phyloP scores from a whole-genome alignment of 495 filamentous ascomycete genomes.

The Trichoderma gamsii region DNA sequence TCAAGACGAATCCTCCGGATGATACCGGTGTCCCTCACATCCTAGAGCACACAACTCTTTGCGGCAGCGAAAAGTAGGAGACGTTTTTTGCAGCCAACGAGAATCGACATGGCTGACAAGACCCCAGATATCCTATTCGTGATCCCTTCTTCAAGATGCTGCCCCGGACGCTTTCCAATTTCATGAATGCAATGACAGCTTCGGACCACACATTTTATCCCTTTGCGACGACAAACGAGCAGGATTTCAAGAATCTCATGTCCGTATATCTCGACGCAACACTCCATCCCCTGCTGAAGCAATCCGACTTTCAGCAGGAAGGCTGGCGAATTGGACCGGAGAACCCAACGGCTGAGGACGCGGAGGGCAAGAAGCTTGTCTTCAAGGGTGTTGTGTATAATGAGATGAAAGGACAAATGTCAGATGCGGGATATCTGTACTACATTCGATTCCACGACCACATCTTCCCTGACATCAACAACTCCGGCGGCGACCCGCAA shows the following conservation, averaged over 20 bases:
- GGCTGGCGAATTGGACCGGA: slow-evolving; percentile 94
- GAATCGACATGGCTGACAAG: slow-evolving; percentile 24
- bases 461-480: slow-evolving; percentile 87
- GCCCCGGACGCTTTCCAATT: slow-evolving; percentile 91
- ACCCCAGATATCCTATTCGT: slow-evolving; percentile 78
- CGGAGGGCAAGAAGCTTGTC: slow-evolving; percentile 57
- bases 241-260: slow-evolving; percentile 92
- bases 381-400: slow-evolving; percentile 99
- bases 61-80: slow-evolving; percentile 86
- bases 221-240: slow-evolving; percentile 93
- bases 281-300: slow-evolving; percentile 76
- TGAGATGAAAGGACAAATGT: slow-evolving; percentile 99
- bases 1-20: slow-evolving; percentile 97
- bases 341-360: slow-evolving; percentile 55
- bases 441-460: slow-evolving; percentile 92
- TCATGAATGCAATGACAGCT: slow-evolving; percentile 98
- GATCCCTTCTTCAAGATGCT: slow-evolving; percentile 99
- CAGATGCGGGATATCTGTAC: slow-evolving; percentile 90
- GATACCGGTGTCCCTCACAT: slow-evolving; percentile 96
- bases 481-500: slow-evolving; percentile 91
- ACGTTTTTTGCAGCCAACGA: background rate
- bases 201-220: slow-evolving; percentile 97
- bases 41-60: slow-evolving; percentile 92
- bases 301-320: slow-evolving; percentile 91
- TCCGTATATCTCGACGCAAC: slow-evolving; percentile 97